phyloP scores from a whole-genome alignment of 2,329 filamentous ascomycete genomes.

The Colletotrichum tamarilloi region DNA sequence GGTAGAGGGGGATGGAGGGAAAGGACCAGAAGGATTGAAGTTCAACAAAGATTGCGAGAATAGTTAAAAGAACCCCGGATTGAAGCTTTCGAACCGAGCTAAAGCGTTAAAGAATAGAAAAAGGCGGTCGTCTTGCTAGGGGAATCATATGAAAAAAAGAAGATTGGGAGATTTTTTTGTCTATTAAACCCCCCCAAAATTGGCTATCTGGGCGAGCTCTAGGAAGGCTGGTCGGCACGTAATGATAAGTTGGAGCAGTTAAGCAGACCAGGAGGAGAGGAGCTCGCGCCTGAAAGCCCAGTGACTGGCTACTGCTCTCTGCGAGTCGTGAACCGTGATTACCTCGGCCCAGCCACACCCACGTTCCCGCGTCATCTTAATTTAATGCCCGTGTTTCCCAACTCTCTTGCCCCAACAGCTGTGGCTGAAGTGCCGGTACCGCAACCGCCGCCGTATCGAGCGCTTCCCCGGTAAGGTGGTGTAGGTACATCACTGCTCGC shows the following conservation, averaged over 20 bases:
- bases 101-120: background rate
- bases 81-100: background rate
- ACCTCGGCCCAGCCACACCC: constrained; percentile 36
- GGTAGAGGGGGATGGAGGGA: background rate
- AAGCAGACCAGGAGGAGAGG: background rate
- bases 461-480: background rate
- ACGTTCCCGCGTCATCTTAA: background rate
- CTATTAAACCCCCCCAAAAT: constrained; percentile 9
- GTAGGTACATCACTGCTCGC: background rate
- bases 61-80: background rate
- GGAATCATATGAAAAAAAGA: constrained; percentile 19
- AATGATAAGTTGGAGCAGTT: constrained; percentile 12
- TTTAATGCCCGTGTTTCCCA: background rate
- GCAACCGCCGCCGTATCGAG: background rate
- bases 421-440: constrained; percentile 9
- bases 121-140: background rate
- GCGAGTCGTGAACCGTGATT: constrained; percentile 31
- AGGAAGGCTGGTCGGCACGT: constrained; percentile 31
- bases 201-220: constrained; percentile 19
- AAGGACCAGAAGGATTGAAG: background rate
- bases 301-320: background rate
- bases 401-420: background rate
- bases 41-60: background rate
- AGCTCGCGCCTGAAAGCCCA: constrained; percentile 1
- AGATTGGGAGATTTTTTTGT: background rate